Percentiles rank a stretch among this genome's conserved stretches.
phyloP scores from a whole-genome alignment of 495 filamentous ascomycete genomes.

The Neurospora tetrasperma region DNA sequence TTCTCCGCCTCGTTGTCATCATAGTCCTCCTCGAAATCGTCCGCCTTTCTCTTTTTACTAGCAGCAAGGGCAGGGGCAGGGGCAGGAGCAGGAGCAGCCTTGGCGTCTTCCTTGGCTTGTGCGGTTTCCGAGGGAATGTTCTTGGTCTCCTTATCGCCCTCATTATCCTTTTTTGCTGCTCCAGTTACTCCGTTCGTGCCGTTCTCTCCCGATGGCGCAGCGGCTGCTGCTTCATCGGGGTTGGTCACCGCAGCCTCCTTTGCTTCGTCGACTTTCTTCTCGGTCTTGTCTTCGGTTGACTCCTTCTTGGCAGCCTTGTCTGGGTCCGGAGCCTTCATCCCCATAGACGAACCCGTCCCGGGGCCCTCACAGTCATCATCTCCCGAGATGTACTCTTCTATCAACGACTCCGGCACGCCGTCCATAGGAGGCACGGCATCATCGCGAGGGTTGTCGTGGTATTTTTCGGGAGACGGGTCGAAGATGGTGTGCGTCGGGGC shows the following conservation, averaged over 20 bases:
- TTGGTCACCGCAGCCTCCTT: neutral
- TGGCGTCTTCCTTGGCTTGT: neutral
- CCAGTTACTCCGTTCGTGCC: neutral
- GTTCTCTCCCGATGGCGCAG: slow-evolving; percentile 3
- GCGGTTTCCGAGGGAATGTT: slow-evolving; percentile 1
- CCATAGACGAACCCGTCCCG: neutral
- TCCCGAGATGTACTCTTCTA: neutral
- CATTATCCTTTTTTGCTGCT: slow-evolving; percentile 1
- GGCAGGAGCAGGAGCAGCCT: slow-evolving; percentile 9
- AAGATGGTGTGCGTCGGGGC: neutral
- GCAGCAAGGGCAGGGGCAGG: slow-evolving; percentile 10
- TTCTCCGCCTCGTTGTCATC: slow-evolving; percentile 9
- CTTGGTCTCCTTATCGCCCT: slow-evolving; percentile 14
- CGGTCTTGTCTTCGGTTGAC: neutral
- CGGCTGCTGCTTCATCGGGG: neutral
- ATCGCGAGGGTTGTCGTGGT: neutral
- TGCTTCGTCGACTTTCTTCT: slow-evolving; percentile 3
- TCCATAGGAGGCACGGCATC: neutral
- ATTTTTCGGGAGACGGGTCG: neutral
- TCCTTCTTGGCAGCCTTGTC: slow-evolving; percentile 4
- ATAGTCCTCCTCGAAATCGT: slow-evolving; percentile 9
- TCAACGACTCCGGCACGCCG: neutral
- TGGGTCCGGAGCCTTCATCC: neutral
- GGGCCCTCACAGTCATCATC: neutral
- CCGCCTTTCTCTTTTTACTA: slow-evolving; percentile 9